Evolutionary conservation across 2,329 filamentous ascomycete species (phyloP), one percentile per base, ranked within the genome.

Genomic region (Colletotrichum sp.): DNA sequence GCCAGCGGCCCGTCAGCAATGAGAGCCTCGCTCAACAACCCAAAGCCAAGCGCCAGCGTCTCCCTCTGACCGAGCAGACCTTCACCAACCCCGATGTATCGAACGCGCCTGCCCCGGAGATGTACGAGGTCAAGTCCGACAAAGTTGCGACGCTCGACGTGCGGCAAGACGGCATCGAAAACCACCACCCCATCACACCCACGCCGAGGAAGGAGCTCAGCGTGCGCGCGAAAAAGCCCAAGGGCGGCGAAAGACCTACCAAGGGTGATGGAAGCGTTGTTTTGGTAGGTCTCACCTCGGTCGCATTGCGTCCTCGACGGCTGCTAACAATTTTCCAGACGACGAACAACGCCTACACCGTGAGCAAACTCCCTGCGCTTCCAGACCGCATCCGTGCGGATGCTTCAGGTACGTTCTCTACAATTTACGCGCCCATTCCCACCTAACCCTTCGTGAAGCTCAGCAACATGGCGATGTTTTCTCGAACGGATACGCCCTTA

Each of bases 351-450:
- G 95, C 95, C 78, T 98, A 97, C 83, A 94, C 91, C 59, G 95
- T 98, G 78, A 95, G 94, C 85, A 96, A 96, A 84, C 90, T 98
- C 36, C 95, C 95, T 73, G 93, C 94, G 71, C 90, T 98, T 29
- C 96, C 96, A 65, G 93, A 96, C 81, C 92, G 93, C 81, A 91
- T 98, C 78, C 92, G 93, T 78, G 87, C 91, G 79, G 90, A 93
- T 81, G 89, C 91, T 75, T 88, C 89, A 82, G 90, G 94, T 96
- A 89, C 83, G 92, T 84, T 15, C n/a, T 61, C 44, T 32, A 49
- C 30, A n/a, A 39, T 32, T 52, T 22, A 49, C 55, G 39, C 64
- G 71, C 65, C 32, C 64, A 68, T 65, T 57, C 36, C 29, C 77
- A 68, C 66, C 82, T 84, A 75, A 84, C 27, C 32, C 9, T 69